Evolutionary conservation across 495 filamentous ascomycete genomes (phyloP), one percentile per base, ranked within the genome.

Genomic region (Parachaetomium inaequale): DNA sequence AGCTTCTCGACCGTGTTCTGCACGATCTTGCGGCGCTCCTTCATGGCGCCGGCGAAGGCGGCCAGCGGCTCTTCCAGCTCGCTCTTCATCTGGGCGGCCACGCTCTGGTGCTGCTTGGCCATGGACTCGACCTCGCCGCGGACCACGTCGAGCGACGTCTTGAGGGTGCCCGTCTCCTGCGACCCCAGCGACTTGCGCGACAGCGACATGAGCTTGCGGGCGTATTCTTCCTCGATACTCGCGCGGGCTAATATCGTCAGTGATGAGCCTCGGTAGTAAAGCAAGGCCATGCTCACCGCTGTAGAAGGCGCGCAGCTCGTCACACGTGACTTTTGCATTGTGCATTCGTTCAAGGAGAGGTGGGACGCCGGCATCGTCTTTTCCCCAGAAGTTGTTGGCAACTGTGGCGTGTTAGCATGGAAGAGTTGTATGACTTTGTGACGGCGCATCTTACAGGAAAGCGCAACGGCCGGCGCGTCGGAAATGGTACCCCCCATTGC

Each of bases 341-440:
- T 93, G 90, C 91, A 99, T 96, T 70, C 95, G 93, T 72, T 95
- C 91, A 45, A 99, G 84, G 75, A 99, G 85, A 58, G 95, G 95
- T 47, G 82, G 81, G 66, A 98, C 90, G 66, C 95, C 95, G 43
- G 95, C 95, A 80, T 99, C 95, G 74, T 99, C 92, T 81, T 93
- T 97, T 63, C 95, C 95, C 95, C 95, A 99, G 77, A 99, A 99
- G 73, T 99, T 98, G 78, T 98, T 98, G 69, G 95, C 92, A 76
- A 98, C 92, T 96, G 52, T 26, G 15, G 7, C 6, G 8, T 45
- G 40, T 58, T 28, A 55, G 52, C 14, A 36, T 40, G 17, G 17
- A 29, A 3, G 2, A 19, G 7, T 36, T 31, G 26, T 25, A 49
- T 49, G 19, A 17, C 19, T 49, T 49, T 12, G 2, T 49, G 19